Conservation (phyloP, 2,329 filamentous ascomycete genomes). For the Dactylellina cionopaga region DNA sequence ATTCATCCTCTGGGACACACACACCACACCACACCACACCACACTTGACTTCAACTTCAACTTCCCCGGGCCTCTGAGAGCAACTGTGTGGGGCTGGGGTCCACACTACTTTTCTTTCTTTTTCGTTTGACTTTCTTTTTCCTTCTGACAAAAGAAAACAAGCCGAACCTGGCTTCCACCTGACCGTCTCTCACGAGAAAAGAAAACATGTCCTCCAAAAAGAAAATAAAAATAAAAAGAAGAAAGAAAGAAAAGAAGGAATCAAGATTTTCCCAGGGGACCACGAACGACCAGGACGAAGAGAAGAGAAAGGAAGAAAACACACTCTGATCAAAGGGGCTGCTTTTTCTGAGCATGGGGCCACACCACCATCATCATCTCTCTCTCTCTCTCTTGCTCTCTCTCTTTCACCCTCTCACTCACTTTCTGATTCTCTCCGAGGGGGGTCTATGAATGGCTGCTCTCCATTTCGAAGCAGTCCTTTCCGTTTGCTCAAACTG, state of each 20-base stretch:
- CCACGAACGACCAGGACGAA: too few species aligned
- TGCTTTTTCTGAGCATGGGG: slow-evolving; percentile 50
- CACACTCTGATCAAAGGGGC: too few species aligned
- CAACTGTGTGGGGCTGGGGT: slow-evolving; percentile 38
- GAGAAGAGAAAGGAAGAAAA: too few species aligned
- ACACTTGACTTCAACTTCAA: slow-evolving; percentile 33
- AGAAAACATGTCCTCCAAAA: background rate
- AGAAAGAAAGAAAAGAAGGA: too few species aligned
- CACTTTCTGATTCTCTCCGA: too few species aligned
- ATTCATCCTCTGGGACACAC: slow-evolving; percentile 8
- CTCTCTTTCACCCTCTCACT: too few species aligned
- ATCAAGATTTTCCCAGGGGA: slow-evolving; percentile 53
- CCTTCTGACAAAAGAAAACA: slow-evolving; percentile 30
- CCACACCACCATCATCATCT: slow-evolving; percentile 16
- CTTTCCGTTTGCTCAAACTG: too few species aligned
- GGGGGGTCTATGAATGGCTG: too few species aligned
- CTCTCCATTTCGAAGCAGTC: too few species aligned
- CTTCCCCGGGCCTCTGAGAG: slow-evolving; percentile 48
- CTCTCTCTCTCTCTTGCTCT: background rate
- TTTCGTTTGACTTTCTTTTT: slow-evolving; percentile 5
- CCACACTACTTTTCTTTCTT: background rate
- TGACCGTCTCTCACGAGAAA: slow-evolving; percentile 43
- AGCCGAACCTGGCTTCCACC: slow-evolving; percentile 36
- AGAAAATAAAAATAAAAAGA: too few species aligned
- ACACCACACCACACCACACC: slow-evolving; percentile 14